A percentile compares a stretch with the other conserved stretches of the same genome.
phyloP scores from a whole-genome alignment of 2,329 filamentous ascomycete genomes.

The Trichoderma brevicompactum region DNA sequence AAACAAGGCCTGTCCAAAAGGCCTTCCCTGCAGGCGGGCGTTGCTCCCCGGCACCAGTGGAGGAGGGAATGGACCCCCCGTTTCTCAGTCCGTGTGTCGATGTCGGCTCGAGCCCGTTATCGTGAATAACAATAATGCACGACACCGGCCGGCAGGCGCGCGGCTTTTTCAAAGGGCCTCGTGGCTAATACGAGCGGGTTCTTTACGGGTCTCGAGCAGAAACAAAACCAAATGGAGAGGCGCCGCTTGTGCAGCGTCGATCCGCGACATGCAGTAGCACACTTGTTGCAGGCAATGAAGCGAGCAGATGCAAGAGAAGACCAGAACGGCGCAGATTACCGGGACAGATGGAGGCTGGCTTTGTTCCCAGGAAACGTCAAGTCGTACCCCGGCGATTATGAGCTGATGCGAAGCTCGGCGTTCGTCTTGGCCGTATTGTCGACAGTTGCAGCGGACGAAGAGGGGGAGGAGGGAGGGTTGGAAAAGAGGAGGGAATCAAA shows the following conservation, averaged over 20 bases:
- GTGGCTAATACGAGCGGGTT: conserved; percentile 25
- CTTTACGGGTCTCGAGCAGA: conserved; percentile 20
- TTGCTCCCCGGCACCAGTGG: conserved; percentile 20
- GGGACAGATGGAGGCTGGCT: conserved; percentile 10
- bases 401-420: neutral
- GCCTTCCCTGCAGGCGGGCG: conserved; percentile 7
- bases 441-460: neutral
- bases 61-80: conserved; percentile 17
- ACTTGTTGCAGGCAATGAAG: conserved; percentile 28
- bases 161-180: conserved; percentile 23
- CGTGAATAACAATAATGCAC: conserved; percentile 20
- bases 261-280: conserved; percentile 32
- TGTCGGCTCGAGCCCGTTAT: conserved; percentile 20
- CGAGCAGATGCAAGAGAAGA: conserved; percentile 22
- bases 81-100: conserved; percentile 2
- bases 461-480: neutral
- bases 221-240: conserved; percentile 29
- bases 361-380: conserved; percentile 1
- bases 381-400: conserved; percentile 9
- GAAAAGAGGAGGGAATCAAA: neutral
- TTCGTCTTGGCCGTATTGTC: neutral
- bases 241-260: conserved; percentile 32
- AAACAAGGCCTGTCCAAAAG: conserved; percentile 6
- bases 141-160: conserved; percentile 24
- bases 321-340: conserved; percentile 19